These are phyloP conservation scores for Kondoa malvinella DNA, from an alignment of 768 basidiomycete species.

Conservation along the genomic window DNA sequence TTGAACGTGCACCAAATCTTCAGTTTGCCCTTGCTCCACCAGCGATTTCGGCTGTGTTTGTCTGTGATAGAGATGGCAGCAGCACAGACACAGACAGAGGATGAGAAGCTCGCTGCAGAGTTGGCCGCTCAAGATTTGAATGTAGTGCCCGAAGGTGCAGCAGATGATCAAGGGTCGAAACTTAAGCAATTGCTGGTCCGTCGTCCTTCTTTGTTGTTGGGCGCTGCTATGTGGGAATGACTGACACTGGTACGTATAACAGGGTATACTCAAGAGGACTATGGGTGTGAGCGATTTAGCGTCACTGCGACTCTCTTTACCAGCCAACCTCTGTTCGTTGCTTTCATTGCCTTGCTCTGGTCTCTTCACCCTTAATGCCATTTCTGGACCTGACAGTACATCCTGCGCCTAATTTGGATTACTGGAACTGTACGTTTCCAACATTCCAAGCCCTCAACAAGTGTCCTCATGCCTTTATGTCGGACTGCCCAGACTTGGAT, in stretches of 20 bases:
- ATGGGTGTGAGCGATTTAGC: conserved; percentile 20
- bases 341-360: not conserved
- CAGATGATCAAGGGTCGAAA: not conserved
- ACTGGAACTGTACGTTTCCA: conserved; percentile 17
- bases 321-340: conserved; percentile 15
- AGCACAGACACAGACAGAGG: not conserved
- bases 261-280: not conserved
- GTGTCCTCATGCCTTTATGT: not conserved
- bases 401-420: conserved; percentile 24
- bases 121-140: not conserved
- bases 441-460: not conserved
- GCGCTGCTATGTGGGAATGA: not conserved
- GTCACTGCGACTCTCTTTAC: conserved; percentile 20
- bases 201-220: not conserved
- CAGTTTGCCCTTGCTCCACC: too few relatives aligned
- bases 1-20: too few relatives aligned
- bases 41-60: too few relatives aligned
- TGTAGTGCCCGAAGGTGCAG: not conserved
- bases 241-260: not conserved
- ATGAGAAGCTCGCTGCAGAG: not conserved
- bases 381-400: conserved; percentile 10
- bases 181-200: not conserved
- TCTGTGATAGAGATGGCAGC: too few relatives aligned
- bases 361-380: not conserved
- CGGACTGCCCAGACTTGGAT: not conserved